phyloP scores from a whole-genome alignment of 371 early-diverging fungal species.

The Saksenaea oblongispora region DNA sequence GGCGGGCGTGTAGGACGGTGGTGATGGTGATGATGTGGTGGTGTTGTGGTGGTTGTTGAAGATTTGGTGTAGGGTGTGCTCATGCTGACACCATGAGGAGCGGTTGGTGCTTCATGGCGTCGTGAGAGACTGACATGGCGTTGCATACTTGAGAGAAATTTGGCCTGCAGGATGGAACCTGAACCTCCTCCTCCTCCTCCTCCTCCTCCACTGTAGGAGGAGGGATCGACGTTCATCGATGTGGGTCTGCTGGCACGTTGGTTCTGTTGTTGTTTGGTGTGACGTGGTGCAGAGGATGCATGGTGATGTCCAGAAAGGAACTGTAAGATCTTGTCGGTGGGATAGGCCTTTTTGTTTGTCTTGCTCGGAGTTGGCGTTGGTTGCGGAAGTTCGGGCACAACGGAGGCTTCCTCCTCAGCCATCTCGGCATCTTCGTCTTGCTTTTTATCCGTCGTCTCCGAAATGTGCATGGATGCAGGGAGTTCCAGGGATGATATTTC shows the following conservation, averaged over 20 bases:
- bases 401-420: slow-evolving; percentile 7
- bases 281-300: slow-evolving; percentile 19
- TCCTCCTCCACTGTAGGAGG: not conserved
- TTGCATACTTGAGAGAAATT: slow-evolving; percentile 45
- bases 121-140: slow-evolving; percentile 9
- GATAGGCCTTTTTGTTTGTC: slow-evolving; percentile 11
- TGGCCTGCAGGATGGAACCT: slow-evolving; percentile 43
- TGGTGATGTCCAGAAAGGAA: slow-evolving; percentile 28
- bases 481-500: slow-evolving; percentile 14
- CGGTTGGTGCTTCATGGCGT: not conserved
- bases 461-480: slow-evolving; percentile 3
- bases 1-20: slow-evolving; percentile 6
- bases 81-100: slow-evolving; percentile 3
- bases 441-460: slow-evolving; percentile 8
- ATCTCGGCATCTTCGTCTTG: not conserved
- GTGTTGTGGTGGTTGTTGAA: slow-evolving; percentile 29
- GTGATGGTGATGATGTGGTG: slow-evolving; percentile 7
- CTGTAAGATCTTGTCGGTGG: slow-evolving; percentile 33
- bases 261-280: not conserved
- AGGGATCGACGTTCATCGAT: slow-evolving; percentile 2
- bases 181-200: too few species aligned
- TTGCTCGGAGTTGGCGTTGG: slow-evolving; percentile 11
- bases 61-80: slow-evolving; percentile 20
- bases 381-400: slow-evolving; percentile 4
- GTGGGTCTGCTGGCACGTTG: slow-evolving; percentile 2